A percentile compares a stretch with the other conserved stretches of the same genome.
These are phyloP conservation scores for Sclerotinia subarctica DNA, from an alignment of 2,329 filamentous ascomycete species.

Conservation along the genomic window DNA sequence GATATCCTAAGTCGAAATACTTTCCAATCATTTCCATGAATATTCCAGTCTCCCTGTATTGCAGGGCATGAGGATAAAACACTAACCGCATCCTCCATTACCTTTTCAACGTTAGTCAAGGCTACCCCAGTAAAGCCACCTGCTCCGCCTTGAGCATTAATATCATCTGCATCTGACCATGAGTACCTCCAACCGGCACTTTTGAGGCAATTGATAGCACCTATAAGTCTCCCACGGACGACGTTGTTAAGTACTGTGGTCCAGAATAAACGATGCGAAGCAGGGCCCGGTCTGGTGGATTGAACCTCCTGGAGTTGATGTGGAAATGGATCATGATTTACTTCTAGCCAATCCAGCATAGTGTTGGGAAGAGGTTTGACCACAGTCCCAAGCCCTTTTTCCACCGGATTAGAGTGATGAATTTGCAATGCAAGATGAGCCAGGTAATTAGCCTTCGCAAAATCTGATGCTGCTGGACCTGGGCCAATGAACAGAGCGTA, in stretches of 20 bases:
- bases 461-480: slow-evolving; percentile 56
- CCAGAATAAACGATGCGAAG: slow-evolving; percentile 79
- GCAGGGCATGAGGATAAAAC: slow-evolving; percentile 73
- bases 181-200: slow-evolving; percentile 78
- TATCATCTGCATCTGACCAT: slow-evolving; percentile 59
- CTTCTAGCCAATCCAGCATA: slow-evolving; percentile 78
- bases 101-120: slow-evolving; percentile 73
- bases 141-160: slow-evolving; percentile 55
- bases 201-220: slow-evolving; percentile 65
- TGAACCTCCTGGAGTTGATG: slow-evolving; percentile 65
- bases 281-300: slow-evolving; percentile 65
- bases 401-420: slow-evolving; percentile 61
- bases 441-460: slow-evolving; percentile 76
- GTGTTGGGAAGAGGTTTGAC: slow-evolving; percentile 67
- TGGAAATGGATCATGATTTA: slow-evolving; percentile 68
- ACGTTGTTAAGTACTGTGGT: slow-evolving; percentile 72
- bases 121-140: slow-evolving; percentile 65
- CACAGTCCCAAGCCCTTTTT: slow-evolving; percentile 25
- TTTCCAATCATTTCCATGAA: slow-evolving; percentile 77
- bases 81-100: slow-evolving; percentile 63
- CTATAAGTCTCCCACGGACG: slow-evolving; percentile 69
- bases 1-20: slow-evolving; percentile 75
- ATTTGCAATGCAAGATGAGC: slow-evolving; percentile 74
- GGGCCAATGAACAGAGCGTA: slow-evolving; percentile 63
- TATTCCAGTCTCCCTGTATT: slow-evolving; percentile 71